Evolutionary conservation across 305 asterid genomes (phyloP).

Genomic region (Rubia balearica): DNA sequence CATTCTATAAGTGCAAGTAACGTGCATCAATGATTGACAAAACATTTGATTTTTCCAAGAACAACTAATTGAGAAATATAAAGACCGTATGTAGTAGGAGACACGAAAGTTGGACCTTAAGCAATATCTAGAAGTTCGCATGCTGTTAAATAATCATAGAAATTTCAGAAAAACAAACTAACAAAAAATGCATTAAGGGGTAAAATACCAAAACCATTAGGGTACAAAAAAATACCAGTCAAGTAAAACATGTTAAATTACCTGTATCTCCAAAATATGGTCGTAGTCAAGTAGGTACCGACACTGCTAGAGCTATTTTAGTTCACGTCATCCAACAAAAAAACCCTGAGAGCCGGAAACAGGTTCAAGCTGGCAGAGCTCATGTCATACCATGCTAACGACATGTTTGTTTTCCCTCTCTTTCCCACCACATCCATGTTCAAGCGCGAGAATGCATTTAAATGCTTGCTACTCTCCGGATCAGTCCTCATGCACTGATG

Average conservation of each 20-base stretch:
- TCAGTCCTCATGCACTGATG: background rate
- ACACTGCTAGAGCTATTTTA: background rate
- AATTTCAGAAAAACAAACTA: background rate
- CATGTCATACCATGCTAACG: background rate
- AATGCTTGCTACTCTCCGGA: no score
- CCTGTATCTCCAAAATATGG: background rate
- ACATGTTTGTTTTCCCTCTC: background rate
- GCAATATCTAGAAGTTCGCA: slow-evolving; percentile 28
- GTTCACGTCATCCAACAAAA: background rate
- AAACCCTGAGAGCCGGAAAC: background rate
- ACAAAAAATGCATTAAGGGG: background rate
- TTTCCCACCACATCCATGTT: background rate
- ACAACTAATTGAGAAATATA: background rate
- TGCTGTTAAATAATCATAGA: background rate
- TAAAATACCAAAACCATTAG: no score
- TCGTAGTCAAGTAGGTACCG: background rate
- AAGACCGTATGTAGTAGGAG: slow-evolving; percentile 16
- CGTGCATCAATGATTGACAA: no score
- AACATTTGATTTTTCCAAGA: no score
- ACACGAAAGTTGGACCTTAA: slow-evolving; percentile 20
- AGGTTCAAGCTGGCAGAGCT: background rate
- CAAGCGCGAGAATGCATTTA: background rate
- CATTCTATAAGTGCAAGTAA: no score
- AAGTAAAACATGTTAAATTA: background rate
- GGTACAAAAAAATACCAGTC: no score